Conservation (phyloP, 2,329 filamentous ascomycete genomes). For the Proliferodiscus dingleyae region DNA sequence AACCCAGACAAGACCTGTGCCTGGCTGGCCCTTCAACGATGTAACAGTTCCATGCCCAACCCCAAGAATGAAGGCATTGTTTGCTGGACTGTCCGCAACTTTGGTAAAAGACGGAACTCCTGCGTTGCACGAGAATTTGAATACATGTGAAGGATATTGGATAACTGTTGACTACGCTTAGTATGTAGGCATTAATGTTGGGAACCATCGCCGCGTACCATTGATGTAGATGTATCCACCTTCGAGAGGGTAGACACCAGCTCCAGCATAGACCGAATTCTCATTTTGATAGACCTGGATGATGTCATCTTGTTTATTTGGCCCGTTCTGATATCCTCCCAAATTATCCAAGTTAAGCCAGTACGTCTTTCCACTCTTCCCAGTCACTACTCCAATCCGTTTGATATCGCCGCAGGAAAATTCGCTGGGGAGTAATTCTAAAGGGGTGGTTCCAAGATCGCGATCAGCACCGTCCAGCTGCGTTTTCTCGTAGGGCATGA, state of each 20-base stretch:
- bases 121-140: slow-evolving; percentile 50
- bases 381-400: slow-evolving; percentile 46
- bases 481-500: slow-evolving; percentile 47
- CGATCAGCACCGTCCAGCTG: slow-evolving; percentile 45
- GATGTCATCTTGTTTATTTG: slow-evolving; percentile 38
- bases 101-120: slow-evolving; percentile 50
- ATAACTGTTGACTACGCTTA: slow-evolving; percentile 42
- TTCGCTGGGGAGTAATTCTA: slow-evolving; percentile 39
- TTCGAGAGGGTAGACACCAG: slow-evolving; percentile 42
- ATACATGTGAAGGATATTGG: slow-evolving; percentile 49
- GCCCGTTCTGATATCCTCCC: slow-evolving; percentile 44
- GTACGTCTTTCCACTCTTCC: slow-evolving; percentile 47
- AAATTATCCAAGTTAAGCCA: slow-evolving; percentile 44
- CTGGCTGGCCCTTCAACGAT: slow-evolving; percentile 46
- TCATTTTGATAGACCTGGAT: slow-evolving; percentile 42
- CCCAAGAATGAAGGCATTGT: slow-evolving; percentile 49
- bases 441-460: slow-evolving; percentile 43
- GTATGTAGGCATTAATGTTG: slow-evolving; percentile 5
- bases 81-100: slow-evolving; percentile 44
- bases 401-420: slow-evolving; percentile 40
- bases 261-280: slow-evolving; percentile 45
- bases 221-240: slow-evolving; percentile 47
- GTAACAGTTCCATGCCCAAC: slow-evolving; percentile 54
- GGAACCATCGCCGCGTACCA: slow-evolving; percentile 10
- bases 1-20: slow-evolving; percentile 53